Evolutionary conservation across 768 basidiomycete species (phyloP), one percentile per base, ranked within the genome.

Genomic region (Pilatotrama ljubarskyi): DNA sequence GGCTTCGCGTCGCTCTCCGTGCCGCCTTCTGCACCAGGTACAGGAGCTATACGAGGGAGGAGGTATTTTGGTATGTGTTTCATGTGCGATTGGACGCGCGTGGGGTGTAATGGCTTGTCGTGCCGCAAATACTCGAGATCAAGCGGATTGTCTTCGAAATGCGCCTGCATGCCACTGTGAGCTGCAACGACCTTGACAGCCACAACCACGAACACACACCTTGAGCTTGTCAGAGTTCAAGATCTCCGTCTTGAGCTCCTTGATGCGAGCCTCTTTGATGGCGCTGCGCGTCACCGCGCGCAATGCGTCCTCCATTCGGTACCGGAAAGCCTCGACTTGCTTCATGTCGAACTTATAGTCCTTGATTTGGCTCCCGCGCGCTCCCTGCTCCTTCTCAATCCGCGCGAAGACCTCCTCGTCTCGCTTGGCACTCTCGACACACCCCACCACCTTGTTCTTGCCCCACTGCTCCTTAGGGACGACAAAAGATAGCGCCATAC

Each of bases 281-380:
- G 88, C 85, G 57, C 84, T 87, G 65, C 87, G 82, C 55, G 97
- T 98, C 10, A 97, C 95, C 46, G 88, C 84, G 64, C 93, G 80
- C 67, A 98, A 70, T 1, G 93, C 97, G 69, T 98, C 97, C 70
- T 96, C 93, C 96, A 98, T 98, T 48, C 97, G 83, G 76, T 99
- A 99, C 69, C 95, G 79, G 77, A 99, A 99, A 20, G 93, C 94
- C 67, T 99, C 95, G 18, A 98, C 93, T 78, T 97, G 90, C 71
- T 87, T 91, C 88, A 90, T 90, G 61, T 97, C 95, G 68, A 98
- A 98, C 37, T 87, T 82, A 74, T 96, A 99, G 73, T 95, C 94
- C 71, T 92, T 90, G 63, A 94, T 74, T 59, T 81, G 76, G 58
- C 78, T 77, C 18, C 79, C 83, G 46, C 77, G 70, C 24, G 76